Base-by-base conservation (phyloP, 768 basidiomycete species). In the Coprinopsis sp. region DNA sequence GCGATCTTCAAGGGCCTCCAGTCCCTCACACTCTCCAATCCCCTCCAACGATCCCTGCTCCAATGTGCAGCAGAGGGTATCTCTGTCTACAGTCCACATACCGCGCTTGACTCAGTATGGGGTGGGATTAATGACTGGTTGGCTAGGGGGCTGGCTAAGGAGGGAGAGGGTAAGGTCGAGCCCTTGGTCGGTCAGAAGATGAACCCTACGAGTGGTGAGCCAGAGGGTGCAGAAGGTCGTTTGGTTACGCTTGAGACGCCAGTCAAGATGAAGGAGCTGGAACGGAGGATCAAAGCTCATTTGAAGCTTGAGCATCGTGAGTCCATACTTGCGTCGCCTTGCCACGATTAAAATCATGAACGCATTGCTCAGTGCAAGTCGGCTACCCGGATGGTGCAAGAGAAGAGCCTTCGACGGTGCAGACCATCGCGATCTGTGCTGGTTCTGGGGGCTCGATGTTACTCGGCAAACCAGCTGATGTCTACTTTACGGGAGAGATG, bases 401-500 rank as follows among this genome's bases (percentile, higher is more conserved):
- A 53, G 37, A 33, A 31, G n/a, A 50, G 49, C 50, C 47, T 63
- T 73, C 59, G 27, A 45, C 62, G 37, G 57, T 86, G 41, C 65
- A 68, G 46, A 80, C 81, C 23, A 76, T 96, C 47, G 93, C 89
- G 42, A 84, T 97, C 50, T 96, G 94, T 64, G 93, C 93, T 28
- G 95, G 95, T 28, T 84, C 86, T 23, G 94, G 92, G 39, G 87
- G 79, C 2, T 84, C 84, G 34, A 72, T 94, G 62, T 76, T 97
- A 38, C 64, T 72, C 16, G 83, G 79, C 39, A 72, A 79, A 30
- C 65, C 78, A 37, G 93, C 92, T 30, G 93, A 96, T 63, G 78
- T 93, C 21, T 91, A 88, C 63, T 74, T 93, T 57, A 97, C 95
- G 2, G 95, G 95, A 7, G 92, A 97, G 68, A 89, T 94, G 87